These are phyloP conservation scores for Bothriochloa decipiens DNA, from an alignment of 176 grass and related monocot genomes.

Conservation along the genomic window DNA sequence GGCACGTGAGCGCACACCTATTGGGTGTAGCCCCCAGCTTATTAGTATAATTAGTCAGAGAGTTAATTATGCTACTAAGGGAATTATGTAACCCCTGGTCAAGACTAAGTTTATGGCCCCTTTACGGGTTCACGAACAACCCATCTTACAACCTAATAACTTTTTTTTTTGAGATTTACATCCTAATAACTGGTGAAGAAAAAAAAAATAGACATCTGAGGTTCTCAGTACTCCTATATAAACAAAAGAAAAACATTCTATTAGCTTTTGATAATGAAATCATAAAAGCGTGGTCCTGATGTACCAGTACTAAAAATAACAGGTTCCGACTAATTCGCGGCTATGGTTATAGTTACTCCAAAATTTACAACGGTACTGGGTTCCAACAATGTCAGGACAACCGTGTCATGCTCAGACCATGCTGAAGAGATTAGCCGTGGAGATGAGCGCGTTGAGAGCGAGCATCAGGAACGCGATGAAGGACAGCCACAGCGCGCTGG, in stretches of 20 bases:
- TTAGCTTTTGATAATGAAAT: constrained; percentile 10
- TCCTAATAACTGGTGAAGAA: not conserved
- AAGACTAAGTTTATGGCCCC: no score
- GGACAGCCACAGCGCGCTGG: constrained; percentile 63
- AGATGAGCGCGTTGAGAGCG: constrained; percentile 77
- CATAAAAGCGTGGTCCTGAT: constrained; percentile 9
- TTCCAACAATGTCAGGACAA: no score
- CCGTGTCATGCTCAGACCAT: constrained; percentile 16
- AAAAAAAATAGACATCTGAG: not conserved
- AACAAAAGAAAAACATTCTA: not conserved
- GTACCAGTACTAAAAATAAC: not conserved
- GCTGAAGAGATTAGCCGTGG: constrained; percentile 77
- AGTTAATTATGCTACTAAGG: no score
- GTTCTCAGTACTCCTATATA: not conserved
- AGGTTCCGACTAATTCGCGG: not conserved
- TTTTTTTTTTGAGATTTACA: no score
- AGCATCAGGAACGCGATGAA: constrained; percentile 77
- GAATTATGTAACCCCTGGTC: no score
- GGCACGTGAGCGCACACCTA: no score
- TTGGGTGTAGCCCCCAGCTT: no score
- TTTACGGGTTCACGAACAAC: no score
- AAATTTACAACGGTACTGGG: constrained; percentile 35
- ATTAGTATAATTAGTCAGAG: no score
- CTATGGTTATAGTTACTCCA: not conserved
- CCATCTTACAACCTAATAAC: no score